These are phyloP conservation scores for Nemania serpens DNA, from an alignment of 2,329 filamentous ascomycete genomes.

Conservation along the genomic window DNA sequence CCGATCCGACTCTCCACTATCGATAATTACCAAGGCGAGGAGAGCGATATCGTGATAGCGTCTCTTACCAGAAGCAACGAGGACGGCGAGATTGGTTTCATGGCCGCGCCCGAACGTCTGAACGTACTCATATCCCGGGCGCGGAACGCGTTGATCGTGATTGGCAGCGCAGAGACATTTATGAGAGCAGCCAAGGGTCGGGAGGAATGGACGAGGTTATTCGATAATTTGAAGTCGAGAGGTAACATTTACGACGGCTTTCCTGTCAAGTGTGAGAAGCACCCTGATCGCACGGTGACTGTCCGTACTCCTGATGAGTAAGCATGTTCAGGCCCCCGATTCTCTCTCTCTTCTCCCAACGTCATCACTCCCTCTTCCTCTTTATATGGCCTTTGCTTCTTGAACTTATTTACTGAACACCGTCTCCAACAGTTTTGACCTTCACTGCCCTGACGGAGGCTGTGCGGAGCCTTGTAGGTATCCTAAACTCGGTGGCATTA, in stretches of 20 bases:
- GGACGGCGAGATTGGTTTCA: conserved; percentile 70
- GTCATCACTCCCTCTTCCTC: not conserved
- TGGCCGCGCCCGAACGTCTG: conserved; percentile 66
- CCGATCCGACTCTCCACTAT: conserved; percentile 66
- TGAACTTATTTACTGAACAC: not conserved
- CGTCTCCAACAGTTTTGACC: conserved; percentile 28
- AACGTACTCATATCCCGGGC: conserved; percentile 74
- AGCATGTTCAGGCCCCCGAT: not conserved
- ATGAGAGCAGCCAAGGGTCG: conserved; percentile 56
- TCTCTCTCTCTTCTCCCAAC: not conserved
- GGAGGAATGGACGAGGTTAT: conserved; percentile 61
- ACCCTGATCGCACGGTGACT: conserved; percentile 33
- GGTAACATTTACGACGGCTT: conserved; percentile 49
- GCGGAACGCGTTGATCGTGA: conserved; percentile 66
- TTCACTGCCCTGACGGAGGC: conserved; percentile 34
- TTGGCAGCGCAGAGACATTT: conserved; percentile 73
- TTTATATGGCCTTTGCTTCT: not conserved
- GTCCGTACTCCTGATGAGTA: conserved; percentile 27
- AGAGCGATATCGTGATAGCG: conserved; percentile 72
- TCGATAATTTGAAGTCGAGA: conserved; percentile 57
- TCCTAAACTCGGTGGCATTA: not conserved
- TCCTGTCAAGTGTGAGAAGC: conserved; percentile 34
- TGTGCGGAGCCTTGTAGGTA: conserved; percentile 30
- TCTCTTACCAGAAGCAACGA: conserved; percentile 71
- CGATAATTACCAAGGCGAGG: conserved; percentile 83